Base-by-base conservation (phyloP, 2,329 filamentous ascomycete genomes). In the Ceratocystis albifundus region DNA sequence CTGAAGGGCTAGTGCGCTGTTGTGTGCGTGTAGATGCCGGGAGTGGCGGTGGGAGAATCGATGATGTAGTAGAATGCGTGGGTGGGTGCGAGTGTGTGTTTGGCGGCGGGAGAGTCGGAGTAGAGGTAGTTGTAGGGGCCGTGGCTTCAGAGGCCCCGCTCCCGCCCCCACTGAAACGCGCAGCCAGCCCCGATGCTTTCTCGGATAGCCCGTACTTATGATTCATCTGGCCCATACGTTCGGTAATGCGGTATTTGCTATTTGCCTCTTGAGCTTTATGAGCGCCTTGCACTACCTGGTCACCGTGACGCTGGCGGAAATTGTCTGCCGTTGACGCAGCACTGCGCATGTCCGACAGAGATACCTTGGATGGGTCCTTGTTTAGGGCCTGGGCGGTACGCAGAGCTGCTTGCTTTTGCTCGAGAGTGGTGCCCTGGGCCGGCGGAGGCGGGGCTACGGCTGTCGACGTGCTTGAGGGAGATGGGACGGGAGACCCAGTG, bases 281-380 rank as follows among this genome's bases (percentile, higher is more conserved):
- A 71, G 80, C 78, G 0, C 86, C 86, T 4, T 82, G 76, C 1
- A 82, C 80, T 4, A 88, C 82, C 72, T 89, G 84, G 20, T 87
- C 86, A 2, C 86, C 83, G 71, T 90, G 86, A 32, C 86, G 77
- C 72, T 89, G 83, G 15, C 85, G 84, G 73, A 90, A 88, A 71
- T 87, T 87, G 69, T 84, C 86, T 48, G 82, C 81, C 46, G 84
- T 88, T 32, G 79, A 78, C 1, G 83, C 86, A 15, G 84, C 82
- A 48, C 78, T 75, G 67, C 77, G 79, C 7, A 82, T 79, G 71
- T 89, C 84, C 3, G 82, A 75, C 1, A 85, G 69, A 0, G 83
- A 85, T 1, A 87, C 82, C 1, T 82, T 82, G 2, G 82, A 80
- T 1, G 85, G 84, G 70, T 88, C 80, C 69, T 82, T 83, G 63